Conservation (phyloP, 1,139 yeast genomes). For the Yamadazyma diddensiae region DNA sequence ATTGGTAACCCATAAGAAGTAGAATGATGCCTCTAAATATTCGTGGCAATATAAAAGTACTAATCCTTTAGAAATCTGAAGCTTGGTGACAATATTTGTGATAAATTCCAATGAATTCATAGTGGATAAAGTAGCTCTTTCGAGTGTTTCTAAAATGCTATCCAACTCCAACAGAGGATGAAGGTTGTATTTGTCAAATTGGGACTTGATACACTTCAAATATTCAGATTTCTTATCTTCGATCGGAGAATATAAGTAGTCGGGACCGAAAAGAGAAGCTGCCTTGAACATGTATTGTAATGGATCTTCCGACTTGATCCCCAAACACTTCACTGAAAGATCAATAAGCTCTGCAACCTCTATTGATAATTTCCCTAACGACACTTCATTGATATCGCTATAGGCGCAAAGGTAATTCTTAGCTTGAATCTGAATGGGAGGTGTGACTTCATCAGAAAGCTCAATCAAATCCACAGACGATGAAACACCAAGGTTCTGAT, state of each 20-base stretch:
- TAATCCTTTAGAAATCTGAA: constrained; percentile 12
- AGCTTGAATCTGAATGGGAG: constrained; percentile 22
- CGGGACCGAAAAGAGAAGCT: constrained; percentile 20
- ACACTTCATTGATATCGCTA: constrained; percentile 16
- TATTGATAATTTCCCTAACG: constrained; percentile 18
- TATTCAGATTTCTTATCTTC: constrained; percentile 7
- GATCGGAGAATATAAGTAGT: constrained; percentile 18
- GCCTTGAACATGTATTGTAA: constrained; percentile 15
- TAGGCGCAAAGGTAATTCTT: constrained; percentile 13
- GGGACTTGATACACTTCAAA: constrained; percentile 10
- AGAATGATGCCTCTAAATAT: constrained; percentile 10
- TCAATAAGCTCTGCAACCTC: constrained; percentile 7
- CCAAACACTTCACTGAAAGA: constrained; percentile 7
- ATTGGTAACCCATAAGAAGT: constrained; percentile 21
- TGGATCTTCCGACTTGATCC: constrained; percentile 10
- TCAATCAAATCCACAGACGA: background rate
- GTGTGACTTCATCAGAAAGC: background rate
- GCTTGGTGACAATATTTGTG: constrained; percentile 3
- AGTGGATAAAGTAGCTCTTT: constrained; percentile 10
- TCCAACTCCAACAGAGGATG: constrained; percentile 14
- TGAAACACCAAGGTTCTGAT: constrained; percentile 4
- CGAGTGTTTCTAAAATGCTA: constrained; percentile 13
- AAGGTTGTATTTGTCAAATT: constrained; percentile 11
- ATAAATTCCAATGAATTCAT: constrained; percentile 6
- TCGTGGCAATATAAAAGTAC: constrained; percentile 11